Evolutionary conservation across 768 basidiomycete genomes (phyloP).

Genomic region (Agrocybe pediades): DNA sequence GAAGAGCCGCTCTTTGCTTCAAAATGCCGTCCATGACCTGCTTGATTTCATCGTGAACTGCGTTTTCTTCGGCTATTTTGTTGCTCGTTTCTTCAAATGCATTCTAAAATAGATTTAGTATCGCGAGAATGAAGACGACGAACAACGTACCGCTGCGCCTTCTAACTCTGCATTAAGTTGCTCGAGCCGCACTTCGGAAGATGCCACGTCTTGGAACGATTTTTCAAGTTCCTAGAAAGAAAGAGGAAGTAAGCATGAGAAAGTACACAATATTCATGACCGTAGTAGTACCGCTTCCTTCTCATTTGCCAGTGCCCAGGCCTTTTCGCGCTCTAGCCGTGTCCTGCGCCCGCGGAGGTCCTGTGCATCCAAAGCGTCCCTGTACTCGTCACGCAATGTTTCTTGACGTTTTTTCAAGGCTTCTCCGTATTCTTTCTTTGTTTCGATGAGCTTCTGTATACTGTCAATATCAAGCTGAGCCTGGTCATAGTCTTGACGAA

Average conservation of each 20-base stretch:
- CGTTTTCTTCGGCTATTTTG: not conserved
- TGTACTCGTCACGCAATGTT: not conserved
- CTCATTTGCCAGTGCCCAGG: not conserved
- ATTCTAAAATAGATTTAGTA: not conserved
- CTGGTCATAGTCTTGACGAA: conserved; percentile 2
- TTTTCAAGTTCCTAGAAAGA: not conserved
- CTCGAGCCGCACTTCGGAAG: not conserved
- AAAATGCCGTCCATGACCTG: not conserved
- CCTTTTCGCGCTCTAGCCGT: conserved; percentile 1
- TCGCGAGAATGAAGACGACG: no score
- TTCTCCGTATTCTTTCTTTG: not conserved
- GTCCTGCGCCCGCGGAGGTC: conserved; percentile 1
- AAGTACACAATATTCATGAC: not conserved
- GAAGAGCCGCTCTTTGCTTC: no score
- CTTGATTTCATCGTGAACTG: not conserved
- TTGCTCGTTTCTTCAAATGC: not conserved
- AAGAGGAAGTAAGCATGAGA: not conserved
- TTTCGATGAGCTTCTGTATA: not conserved
- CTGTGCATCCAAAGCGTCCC: not conserved
- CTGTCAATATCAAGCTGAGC: not conserved
- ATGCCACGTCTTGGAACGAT: not conserved
- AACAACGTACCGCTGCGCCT: not conserved
- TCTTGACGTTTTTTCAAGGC: not conserved
- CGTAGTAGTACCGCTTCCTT: conserved; percentile 1
- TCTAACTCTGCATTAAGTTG: not conserved